Evolutionary conservation across 2,329 filamentous ascomycete species (phyloP).

Genomic region (Ceratocystis diversiconidia): DNA sequence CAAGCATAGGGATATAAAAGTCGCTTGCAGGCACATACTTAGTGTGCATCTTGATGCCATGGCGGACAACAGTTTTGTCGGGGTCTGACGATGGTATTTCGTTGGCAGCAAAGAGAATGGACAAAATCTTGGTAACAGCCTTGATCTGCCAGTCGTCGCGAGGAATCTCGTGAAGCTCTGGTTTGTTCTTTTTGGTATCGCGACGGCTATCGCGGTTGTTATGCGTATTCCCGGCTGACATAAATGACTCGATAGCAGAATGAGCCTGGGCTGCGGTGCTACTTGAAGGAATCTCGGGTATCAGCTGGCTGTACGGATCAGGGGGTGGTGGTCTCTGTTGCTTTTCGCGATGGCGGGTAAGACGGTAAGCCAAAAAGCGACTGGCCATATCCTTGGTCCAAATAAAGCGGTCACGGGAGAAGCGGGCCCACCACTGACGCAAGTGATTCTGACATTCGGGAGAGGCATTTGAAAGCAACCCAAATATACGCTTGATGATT

Average conservation of each 20-base stretch:
- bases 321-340: constrained; percentile 43
- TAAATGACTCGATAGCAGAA: constrained; percentile 8
- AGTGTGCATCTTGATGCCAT: constrained; percentile 31
- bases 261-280: constrained; percentile 4
- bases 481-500: constrained; percentile 72
- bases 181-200: not conserved
- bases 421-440: constrained; percentile 63
- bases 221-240: not conserved
- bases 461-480: constrained; percentile 61
- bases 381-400: constrained; percentile 62
- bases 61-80: constrained; percentile 22
- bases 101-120: constrained; percentile 71
- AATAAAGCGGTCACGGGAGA: constrained; percentile 52
- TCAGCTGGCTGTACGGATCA: constrained; percentile 50
- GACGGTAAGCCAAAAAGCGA: constrained; percentile 67
- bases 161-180: constrained; percentile 2
- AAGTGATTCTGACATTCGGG: constrained; percentile 63
- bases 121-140: constrained; percentile 65
- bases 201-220: not conserved
- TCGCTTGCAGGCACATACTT: constrained; percentile 65
- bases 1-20: constrained; percentile 78
- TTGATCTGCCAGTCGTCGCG: constrained; percentile 78
- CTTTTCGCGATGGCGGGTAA: constrained; percentile 57
- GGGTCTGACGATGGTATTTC: constrained; percentile 32
- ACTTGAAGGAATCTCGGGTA: constrained; percentile 50